Conservation (phyloP, 305 asterid genomes). For the Rubia occidens region DNA sequence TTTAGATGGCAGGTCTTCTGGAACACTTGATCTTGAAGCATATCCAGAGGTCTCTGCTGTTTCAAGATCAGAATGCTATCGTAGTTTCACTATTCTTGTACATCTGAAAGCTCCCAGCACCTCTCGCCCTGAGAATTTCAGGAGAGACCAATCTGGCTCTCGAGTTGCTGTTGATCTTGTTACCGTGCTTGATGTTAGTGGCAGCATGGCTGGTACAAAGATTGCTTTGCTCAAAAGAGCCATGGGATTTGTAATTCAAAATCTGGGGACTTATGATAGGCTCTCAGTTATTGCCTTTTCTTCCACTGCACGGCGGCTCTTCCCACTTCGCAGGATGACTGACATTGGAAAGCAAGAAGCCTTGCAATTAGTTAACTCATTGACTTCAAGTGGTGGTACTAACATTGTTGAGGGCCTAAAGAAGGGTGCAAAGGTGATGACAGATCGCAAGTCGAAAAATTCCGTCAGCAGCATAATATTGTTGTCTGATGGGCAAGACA, state of each 20-base stretch:
- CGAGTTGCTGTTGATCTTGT: conserved; percentile 82
- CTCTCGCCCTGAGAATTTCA: conserved; percentile 17
- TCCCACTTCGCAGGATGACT: conserved; percentile 73
- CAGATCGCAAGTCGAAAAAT: conserved; percentile 56
- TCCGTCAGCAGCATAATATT: conserved; percentile 63
- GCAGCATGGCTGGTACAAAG: conserved; percentile 96
- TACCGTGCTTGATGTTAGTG: conserved; percentile 86
- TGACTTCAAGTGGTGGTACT: conserved; percentile 77
- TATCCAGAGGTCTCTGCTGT: conserved; percentile 62
- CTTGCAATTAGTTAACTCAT: conserved; percentile 62
- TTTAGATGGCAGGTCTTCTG: conserved; percentile 15
- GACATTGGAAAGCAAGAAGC: conserved; percentile 62
- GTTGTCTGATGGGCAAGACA: conserved; percentile 94
- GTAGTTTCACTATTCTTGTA: conserved; percentile 48
- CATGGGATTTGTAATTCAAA: conserved; percentile 85
- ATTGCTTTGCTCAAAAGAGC: conserved; percentile 82
- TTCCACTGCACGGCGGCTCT: conserved; percentile 70
- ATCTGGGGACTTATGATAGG: conserved; percentile 70
- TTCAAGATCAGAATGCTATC: conserved; percentile 30
- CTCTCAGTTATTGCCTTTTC: conserved; percentile 84
- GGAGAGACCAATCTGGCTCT: conserved; percentile 24
- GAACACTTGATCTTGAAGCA: conserved; percentile 38
- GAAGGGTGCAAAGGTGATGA: conserved; percentile 68
- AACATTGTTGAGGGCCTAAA: conserved; percentile 61
- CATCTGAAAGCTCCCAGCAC: conserved; percentile 67